phyloP scores from a whole-genome alignment of 2,329 filamentous ascomycete genomes.

The Diaporthe ilicicola region DNA sequence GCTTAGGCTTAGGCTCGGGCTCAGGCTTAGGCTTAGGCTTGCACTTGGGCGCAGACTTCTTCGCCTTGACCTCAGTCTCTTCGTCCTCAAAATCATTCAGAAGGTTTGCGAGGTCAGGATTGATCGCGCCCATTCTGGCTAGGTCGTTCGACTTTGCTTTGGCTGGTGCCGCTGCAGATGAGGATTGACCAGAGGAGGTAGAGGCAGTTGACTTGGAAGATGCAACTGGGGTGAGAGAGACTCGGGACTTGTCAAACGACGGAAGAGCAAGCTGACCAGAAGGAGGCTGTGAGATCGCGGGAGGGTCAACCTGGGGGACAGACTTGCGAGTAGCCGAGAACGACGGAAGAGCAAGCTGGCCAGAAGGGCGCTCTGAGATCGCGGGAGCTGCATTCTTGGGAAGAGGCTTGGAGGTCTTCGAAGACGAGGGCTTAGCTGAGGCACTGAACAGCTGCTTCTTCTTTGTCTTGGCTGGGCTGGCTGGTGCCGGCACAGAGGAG shows the following conservation, averaged over 20 bases:
- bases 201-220: not conserved
- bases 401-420: not conserved
- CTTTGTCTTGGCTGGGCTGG: not conserved
- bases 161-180: not conserved
- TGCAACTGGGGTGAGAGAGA: too few relatives aligned
- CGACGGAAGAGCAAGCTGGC: not conserved
- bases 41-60: not conserved
- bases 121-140: not conserved
- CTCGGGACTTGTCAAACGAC: too few relatives aligned
- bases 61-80: not conserved
- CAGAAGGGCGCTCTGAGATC: not conserved
- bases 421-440: not conserved
- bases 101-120: not conserved
- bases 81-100: not conserved
- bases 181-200: conserved; percentile 9
- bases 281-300: too few relatives aligned
- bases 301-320: not conserved
- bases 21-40: not conserved
- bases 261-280: too few relatives aligned
- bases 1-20: too few relatives aligned
- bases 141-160: not conserved
- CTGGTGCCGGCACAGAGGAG: not conserved
- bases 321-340: not conserved
- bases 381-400: not conserved
- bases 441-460: not conserved